phyloP scores from a whole-genome alignment of 805 yeast genomes.

The Wickerhamomyces bovis region DNA sequence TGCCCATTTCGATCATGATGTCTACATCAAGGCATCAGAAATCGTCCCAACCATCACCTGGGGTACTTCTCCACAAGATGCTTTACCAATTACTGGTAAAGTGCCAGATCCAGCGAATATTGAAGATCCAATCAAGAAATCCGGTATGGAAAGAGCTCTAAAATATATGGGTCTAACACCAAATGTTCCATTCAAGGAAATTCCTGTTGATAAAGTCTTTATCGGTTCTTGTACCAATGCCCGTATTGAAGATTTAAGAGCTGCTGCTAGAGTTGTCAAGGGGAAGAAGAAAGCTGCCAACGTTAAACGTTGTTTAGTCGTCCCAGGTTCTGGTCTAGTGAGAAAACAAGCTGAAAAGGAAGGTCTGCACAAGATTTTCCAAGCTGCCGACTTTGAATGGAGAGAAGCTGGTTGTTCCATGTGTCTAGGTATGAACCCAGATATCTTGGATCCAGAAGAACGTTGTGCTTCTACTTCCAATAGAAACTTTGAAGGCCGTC shows the following conservation, averaged over 20 bases:
- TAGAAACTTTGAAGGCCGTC: constrained; percentile 98
- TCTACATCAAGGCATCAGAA: constrained; percentile 74
- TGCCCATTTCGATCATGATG: constrained; percentile 82
- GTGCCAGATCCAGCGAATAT: constrained; percentile 87
- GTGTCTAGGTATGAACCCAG: constrained; percentile 99
- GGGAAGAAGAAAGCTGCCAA: constrained; percentile 82
- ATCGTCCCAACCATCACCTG: constrained; percentile 95
- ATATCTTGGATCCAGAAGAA: constrained; percentile 88
- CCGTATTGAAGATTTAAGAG: constrained; percentile 93
- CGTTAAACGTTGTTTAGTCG: constrained; percentile 81
- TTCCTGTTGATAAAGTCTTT: constrained; percentile 85
- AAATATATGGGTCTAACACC: constrained; percentile 87
- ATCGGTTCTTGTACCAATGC: constrained; percentile 98
- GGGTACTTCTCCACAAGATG: constrained; percentile 99
- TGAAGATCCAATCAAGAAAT: constrained; percentile 64
- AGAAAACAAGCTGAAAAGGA: constrained; percentile 91
- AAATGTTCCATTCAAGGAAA: constrained; percentile 70
- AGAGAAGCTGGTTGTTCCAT: constrained; percentile 99
- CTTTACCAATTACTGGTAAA: constrained; percentile 82
- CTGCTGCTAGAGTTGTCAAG: constrained; percentile 88
- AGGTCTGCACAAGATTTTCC: constrained; percentile 88
- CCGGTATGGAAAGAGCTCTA: constrained; percentile 88
- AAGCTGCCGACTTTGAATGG: constrained; percentile 95
- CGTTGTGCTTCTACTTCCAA: constrained; percentile 98
- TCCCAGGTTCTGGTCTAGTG: constrained; percentile 96